Base-by-base conservation (phyloP, 805 yeast species). In the Kodamaea neixiangensis region DNA sequence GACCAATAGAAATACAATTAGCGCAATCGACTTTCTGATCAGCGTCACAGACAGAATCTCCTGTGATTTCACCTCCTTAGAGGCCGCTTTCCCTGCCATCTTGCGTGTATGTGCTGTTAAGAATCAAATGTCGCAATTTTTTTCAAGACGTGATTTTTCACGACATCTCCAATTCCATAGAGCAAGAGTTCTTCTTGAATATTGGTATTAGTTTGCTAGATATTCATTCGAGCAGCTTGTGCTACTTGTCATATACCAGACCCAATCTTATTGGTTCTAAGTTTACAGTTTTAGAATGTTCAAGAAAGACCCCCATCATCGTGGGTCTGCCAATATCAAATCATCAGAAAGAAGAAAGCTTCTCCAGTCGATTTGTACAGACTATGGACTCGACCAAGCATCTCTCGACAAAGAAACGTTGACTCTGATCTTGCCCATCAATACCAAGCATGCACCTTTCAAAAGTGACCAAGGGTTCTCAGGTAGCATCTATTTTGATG, bases 311-410 rank as follows among this genome's bases (percentile, higher is more conserved):
- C 62, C 63, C 7, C 73, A 79, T 61, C 73, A 86, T 51, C 92
- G 91, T 68, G 84, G 96, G 3, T 73, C 83, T 47, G 80, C 96
- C 17, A 89, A 89, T 58, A 75, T 94, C 52, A 91, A 90, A 67
- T 81, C 89, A 11, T 87, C 96, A 0, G 97, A 90, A 56, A 73
- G 94, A 38, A 79, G 88, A 55, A 77, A 77, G 54, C 65, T 85
- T 20, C 65, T 82, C 9, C 58, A 64, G 3, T 58, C 63, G 3
- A 72, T 86, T 25, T 72, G 82, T 55, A 58, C 66, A 18, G 63
- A 58, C 22, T 83, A 76, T 57, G 60, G 58, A 7, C 60, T 82
- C 20, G 71, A 76, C 3, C 68, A 67, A 38, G 69, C 64, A 15
- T 57, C 65, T 25, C 61, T 83, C 11, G 58, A 78, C 14, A 70